Evolutionary conservation across 345 rosid genomes (phyloP).

Genomic region (Ceriops decandra): DNA sequence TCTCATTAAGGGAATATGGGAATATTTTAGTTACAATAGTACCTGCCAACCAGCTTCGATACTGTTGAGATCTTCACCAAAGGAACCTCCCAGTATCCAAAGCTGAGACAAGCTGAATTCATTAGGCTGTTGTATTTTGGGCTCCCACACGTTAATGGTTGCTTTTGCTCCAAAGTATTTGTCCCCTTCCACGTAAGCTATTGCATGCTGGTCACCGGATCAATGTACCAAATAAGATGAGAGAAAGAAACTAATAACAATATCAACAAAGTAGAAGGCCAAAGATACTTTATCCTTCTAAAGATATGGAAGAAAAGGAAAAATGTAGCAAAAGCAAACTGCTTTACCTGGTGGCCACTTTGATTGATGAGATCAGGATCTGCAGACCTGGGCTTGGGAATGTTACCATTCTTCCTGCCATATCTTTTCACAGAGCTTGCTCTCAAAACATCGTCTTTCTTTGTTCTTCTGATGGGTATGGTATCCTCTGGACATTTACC

Average conservation of each 20-base stretch:
- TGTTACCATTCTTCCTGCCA: slow-evolving; percentile 76
- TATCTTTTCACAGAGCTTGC: slow-evolving; percentile 94
- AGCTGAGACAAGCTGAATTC: slow-evolving; percentile 98
- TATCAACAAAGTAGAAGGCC: background rate
- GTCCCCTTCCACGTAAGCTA: slow-evolving; percentile 91
- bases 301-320: background rate
- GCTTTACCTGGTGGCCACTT: slow-evolving; percentile 88
- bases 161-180: slow-evolving; percentile 92
- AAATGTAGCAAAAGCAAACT: background rate
- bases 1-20: slow-evolving; percentile 3
- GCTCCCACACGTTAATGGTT: slow-evolving; percentile 97
- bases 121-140: slow-evolving; percentile 84
- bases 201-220: slow-evolving; percentile 67
- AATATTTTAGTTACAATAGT: slow-evolving; percentile 1
- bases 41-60: slow-evolving; percentile 99
- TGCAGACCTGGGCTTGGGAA: slow-evolving; percentile 84
- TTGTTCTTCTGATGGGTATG: slow-evolving; percentile 86
- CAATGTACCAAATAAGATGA: slow-evolving; percentile 13
- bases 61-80: slow-evolving; percentile 97
- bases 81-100: slow-evolving; percentile 95
- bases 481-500: slow-evolving; percentile 77
- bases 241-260: slow-evolving; percentile 18
- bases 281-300: slow-evolving; percentile 1
- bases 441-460: slow-evolving; percentile 76
- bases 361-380: slow-evolving; percentile 75